Evolutionary conservation across 1,284 basidiomycete genomes (phyloP), one percentile per base, ranked within the genome.

Genomic region (Ceratobasidium sp.): DNA sequence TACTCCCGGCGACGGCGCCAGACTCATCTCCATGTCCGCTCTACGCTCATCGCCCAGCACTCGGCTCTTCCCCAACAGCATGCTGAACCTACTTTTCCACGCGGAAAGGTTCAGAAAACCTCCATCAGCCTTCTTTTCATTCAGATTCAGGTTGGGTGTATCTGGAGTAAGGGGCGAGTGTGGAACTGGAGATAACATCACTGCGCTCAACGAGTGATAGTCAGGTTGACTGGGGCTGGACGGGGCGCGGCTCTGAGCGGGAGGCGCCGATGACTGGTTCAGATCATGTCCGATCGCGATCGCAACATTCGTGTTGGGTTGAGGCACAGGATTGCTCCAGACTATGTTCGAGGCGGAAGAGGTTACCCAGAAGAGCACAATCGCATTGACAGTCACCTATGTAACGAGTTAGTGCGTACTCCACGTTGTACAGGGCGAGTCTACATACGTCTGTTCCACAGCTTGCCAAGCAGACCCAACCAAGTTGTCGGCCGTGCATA

Each of bases 401-500:
- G 33, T 12, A 3, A 35, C 54, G 27, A 73, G 27, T 18, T 50
- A 41, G 18, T 44, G 38, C n/a, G n/a, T 38, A 8, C 38, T 38
- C 57, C 16, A n/a, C 23, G 55, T 38, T 38, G 50, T 46, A 35
- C 57, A 18, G 65, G 38, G 30, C 35, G 8, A 38, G 38, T 38
- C 68, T 5, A 60, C 84, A 78, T 77, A 89, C 89, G 80, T 90
- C 89, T 6, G 83, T 84, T 4, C 87, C 87, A 80, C 90, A 91
- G 77, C 86, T 86, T 16, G 85, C 86, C 2, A 91, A 83, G 81
- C 89, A 90, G 16, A 90, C 85, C 87, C 87, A 90, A 5, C 86
- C 88, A 14, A 88, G 83, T 81, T 90, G 86, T 46, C 83, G 81
- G 4, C 90, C 89, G 54, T 88, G 82, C 82, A 89, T 82, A 38